phyloP scores from a whole-genome alignment of 2,329 filamentous ascomycete genomes.

The Colletotrichum lentis region DNA sequence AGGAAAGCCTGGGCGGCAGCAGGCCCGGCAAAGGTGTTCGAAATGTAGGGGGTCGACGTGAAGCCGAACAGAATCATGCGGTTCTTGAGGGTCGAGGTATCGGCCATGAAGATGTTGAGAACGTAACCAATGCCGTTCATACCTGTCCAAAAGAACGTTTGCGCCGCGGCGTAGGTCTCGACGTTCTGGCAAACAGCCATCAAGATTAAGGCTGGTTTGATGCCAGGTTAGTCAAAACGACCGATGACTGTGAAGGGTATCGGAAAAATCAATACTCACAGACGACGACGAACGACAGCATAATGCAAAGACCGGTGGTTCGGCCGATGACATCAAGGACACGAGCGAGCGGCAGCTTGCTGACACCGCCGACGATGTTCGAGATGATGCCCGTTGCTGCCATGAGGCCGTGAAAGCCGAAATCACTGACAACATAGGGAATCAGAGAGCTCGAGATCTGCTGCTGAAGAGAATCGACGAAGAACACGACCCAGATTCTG shows the following conservation, averaged over 20 bases:
- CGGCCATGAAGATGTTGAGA: conserved; percentile 46
- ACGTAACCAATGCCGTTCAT: conserved; percentile 44
- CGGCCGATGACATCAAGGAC: conserved; percentile 52
- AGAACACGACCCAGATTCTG: conserved; percentile 55
- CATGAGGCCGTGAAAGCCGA: conserved; percentile 57
- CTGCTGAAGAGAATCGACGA: conserved; percentile 53
- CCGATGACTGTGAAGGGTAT: not conserved
- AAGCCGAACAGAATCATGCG: conserved; percentile 47
- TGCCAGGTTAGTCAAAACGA: conserved; percentile 43
- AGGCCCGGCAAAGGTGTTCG: conserved; percentile 47
- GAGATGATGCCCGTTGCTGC: conserved; percentile 56
- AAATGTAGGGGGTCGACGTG: conserved; percentile 48
- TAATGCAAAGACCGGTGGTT: conserved; percentile 47
- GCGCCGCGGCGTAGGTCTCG: conserved; percentile 52
- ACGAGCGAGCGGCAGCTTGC: conserved; percentile 49
- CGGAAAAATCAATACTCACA: not conserved
- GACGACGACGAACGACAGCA: conserved; percentile 39
- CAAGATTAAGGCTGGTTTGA: conserved; percentile 56
- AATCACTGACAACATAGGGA: conserved; percentile 50
- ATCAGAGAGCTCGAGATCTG: conserved; percentile 47
- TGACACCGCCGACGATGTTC: conserved; percentile 45
- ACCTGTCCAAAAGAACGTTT: conserved; percentile 68
- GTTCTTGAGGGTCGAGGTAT: conserved; percentile 45
- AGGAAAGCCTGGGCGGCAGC: conserved; percentile 43
- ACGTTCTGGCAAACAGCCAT: conserved; percentile 65